phyloP scores from a whole-genome alignment of 306 rosid genomes.

The Cicer arietinum region DNA sequence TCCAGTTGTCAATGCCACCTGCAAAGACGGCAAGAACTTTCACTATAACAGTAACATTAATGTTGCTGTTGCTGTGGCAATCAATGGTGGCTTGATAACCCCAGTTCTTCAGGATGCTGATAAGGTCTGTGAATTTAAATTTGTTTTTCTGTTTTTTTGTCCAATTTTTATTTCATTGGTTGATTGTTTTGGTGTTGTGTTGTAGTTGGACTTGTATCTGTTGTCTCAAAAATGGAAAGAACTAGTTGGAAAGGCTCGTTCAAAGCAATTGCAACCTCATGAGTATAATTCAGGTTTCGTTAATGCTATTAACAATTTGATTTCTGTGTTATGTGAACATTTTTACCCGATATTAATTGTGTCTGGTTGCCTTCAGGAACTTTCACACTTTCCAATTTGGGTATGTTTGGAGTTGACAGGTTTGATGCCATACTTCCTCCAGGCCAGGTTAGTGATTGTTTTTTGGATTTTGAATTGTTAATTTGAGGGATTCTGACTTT shows the following conservation, averaged over 20 bases:
- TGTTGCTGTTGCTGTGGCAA: conserved; percentile 86
- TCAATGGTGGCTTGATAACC: conserved; percentile 83
- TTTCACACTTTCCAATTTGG: conserved; percentile 92
- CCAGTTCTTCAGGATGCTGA: conserved; percentile 95
- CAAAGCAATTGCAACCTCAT: conserved; percentile 92
- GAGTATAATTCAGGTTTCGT: conserved; percentile 80
- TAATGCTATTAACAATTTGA: conserved; percentile 24
- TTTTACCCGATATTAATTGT: neutral
- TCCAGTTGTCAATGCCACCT: conserved; percentile 77
- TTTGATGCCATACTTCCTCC: conserved; percentile 98
- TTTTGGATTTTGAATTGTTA: conserved; percentile 1
- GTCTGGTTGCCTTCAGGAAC: conserved; percentile 62
- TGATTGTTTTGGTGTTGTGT: conserved; percentile 45
- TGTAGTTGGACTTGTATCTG: conserved; percentile 87
- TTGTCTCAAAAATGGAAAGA: conserved; percentile 95
- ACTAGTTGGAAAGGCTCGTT: conserved; percentile 78
- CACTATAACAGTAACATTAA: conserved; percentile 66
- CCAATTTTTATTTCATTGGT: neutral
- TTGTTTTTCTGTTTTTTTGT: neutral
- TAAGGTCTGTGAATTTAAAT: conserved; percentile 55
- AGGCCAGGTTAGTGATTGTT: conserved; percentile 76
- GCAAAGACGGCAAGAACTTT: conserved; percentile 85
- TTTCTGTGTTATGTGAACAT: neutral
- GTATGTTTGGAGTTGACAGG: conserved; percentile 94
- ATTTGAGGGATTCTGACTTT: conserved; percentile 5